Evolutionary conservation across 2,329 filamentous ascomycete species (phyloP), one percentile per base, ranked within the genome.

Genomic region (Xylariomycetidae sp.): DNA sequence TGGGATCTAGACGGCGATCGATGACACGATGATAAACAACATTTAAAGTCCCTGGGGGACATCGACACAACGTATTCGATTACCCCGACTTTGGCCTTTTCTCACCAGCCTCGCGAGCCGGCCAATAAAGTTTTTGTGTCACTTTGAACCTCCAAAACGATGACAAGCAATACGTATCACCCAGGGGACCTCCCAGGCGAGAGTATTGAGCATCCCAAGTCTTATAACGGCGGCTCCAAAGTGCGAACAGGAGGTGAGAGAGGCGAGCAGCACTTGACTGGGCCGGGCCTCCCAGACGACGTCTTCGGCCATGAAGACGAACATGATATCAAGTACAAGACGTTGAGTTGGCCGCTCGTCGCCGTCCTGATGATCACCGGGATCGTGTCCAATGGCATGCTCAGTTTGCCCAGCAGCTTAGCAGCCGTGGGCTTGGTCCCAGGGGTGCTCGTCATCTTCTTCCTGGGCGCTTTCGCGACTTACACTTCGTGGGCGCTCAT

Each of bases 281-380:
- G 40, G 27, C 16, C 40, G 8, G 42, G 43, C 5, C 13, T 46
- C 3, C 41, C 53, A 6, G 48, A 53, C 10, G 66, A 67, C 34
- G 60, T 69, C 18, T 66, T 69, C 44, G 65, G 64, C 2, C 44
- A 58, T 33, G 53, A 56, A 34, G 43, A 50, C 5, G 42, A 33
- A 12, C 53, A 56, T 33, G 50, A 50, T 11, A 74, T 74, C 51
- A 66, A 69, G 40, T 76, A 74, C 57, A 72, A 72, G 45, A 72
- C 67, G 1, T 48, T 74, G 10, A 64, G 62, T 14, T 74, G 70
- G 72, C 65, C 61, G 23, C 55, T 73, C 22, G 69, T 73, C 4
- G 62, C 69, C 4, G 53, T 71, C 5, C 56, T 75, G 38, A 75
- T 74, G 70, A 71, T 75, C 30, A 67, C 71, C 11, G 72, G 75